These are phyloP conservation scores for Lipomyces japonicus DNA, from an alignment of 805 yeast species.

Conservation along the genomic window DNA sequence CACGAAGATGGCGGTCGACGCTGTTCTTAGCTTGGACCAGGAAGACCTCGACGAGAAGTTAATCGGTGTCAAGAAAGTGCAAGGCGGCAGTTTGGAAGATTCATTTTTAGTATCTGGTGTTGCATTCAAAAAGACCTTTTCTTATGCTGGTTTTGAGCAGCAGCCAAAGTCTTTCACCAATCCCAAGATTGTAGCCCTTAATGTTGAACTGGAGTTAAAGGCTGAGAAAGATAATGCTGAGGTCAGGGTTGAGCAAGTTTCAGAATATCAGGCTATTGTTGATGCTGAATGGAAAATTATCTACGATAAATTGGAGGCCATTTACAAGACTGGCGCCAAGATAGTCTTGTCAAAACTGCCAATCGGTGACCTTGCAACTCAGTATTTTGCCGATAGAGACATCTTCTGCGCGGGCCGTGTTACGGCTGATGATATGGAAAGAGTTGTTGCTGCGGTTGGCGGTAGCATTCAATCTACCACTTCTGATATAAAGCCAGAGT, in stretches of 20 bases:
- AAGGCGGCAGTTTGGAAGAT: constrained; percentile 97
- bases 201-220: constrained; percentile 91
- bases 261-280: constrained; percentile 91
- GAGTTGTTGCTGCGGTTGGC: constrained; percentile 92
- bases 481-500: constrained; percentile 60
- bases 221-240: constrained; percentile 99
- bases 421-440: constrained; percentile 78
- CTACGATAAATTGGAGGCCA: constrained; percentile 75
- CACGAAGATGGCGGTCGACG: constrained; percentile 95
- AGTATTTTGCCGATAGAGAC: constrained; percentile 92
- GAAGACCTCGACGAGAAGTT: constrained; percentile 80
- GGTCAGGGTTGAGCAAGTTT: constrained; percentile 89
- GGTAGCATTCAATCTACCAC: constrained; percentile 73
- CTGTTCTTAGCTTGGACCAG: constrained; percentile 82
- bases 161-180: constrained; percentile 81
- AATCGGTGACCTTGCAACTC: constrained; percentile 98
- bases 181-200: constrained; percentile 80
- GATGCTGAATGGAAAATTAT: constrained; percentile 99
- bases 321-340: constrained; percentile 81
- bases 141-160: constrained; percentile 98
- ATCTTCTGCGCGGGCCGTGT: constrained; percentile 98
- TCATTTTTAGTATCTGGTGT: constrained; percentile 87
- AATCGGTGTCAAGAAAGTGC: constrained; percentile 90
- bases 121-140: constrained; percentile 94
- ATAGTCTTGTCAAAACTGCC: constrained; percentile 92